phyloP scores from a whole-genome alignment of 2,329 filamentous ascomycete species.

The Graphilbum fragrans region DNA sequence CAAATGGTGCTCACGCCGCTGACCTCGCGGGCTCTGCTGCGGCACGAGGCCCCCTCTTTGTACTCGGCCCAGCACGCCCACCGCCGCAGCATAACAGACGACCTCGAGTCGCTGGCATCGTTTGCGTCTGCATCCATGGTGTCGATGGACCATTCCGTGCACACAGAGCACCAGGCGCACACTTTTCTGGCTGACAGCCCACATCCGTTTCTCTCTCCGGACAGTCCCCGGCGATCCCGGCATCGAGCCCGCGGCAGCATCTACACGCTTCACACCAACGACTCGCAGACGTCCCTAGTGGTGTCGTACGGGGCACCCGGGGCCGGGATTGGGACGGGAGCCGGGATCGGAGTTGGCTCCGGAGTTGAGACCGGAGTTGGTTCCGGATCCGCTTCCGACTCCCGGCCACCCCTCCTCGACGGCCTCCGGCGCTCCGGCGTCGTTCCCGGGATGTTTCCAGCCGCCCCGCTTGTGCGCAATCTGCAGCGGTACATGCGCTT shows the following conservation, averaged over 20 bases:
- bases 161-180: slow-evolving; percentile 20
- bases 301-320: slow-evolving; percentile 21
- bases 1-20: slow-evolving; percentile 8
- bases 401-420: slow-evolving; percentile 19
- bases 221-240: no score
- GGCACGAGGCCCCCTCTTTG: slow-evolving; percentile 5
- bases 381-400: not conserved
- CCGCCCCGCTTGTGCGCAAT: slow-evolving; percentile 46
- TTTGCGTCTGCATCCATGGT: slow-evolving; percentile 44
- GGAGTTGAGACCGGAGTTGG: no score
- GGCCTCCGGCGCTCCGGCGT: slow-evolving; percentile 38
- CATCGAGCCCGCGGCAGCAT: slow-evolving; percentile 37
- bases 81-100: slow-evolving; percentile 6
- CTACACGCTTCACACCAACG: slow-evolving; percentile 46
- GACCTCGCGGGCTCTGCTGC: slow-evolving; percentile 8
- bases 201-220: no score
- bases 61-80: not conserved
- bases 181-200: slow-evolving; percentile 9
- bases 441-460: slow-evolving; percentile 47
- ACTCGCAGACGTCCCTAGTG: slow-evolving; percentile 41
- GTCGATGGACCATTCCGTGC: slow-evolving; percentile 34
- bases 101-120: slow-evolving; percentile 42
- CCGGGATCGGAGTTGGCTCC: no score
- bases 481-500: slow-evolving; percentile 55
- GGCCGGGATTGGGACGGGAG: slow-evolving; percentile 15